Base-by-base conservation (phyloP, 495 filamentous ascomycete genomes). In the Neurospora sp. region DNA sequence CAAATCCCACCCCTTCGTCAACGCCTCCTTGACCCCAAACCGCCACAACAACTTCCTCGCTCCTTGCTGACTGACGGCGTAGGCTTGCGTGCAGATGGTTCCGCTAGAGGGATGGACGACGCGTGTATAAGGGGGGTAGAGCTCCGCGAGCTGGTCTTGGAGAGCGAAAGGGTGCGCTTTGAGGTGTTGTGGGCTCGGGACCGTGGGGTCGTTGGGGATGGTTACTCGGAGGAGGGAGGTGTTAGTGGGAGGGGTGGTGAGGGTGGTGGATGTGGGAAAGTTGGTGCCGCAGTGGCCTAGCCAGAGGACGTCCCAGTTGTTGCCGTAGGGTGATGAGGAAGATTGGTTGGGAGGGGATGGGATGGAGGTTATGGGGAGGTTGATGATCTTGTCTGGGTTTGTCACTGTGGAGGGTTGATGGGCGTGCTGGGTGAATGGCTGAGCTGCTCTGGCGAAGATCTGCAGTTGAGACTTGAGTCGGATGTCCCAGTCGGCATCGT, bases 401-500 rank as follows among this genome's bases (percentile, higher is more conserved):
- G 22, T 31, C 12, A 7, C 0, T 3, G 11, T 35, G 11, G 14
- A 4, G 12, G 2, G 0, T 31, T 14, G 27, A 65, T 9, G 42
- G 20, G 27, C 22, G 14, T 76, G 73, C 37, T 81, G 76, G 5
- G 78, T 78, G 68, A 80, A 81, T 0, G 74, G 78, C 31, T 70
- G 72, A 0, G 83, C 80, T 1, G 80, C 80, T 40, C 69, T 73
- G 0, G 84, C 80, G 39, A 85, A 84, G 16, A 80, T 73, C 39
- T 79, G 74, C n/a, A 86, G 76, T 73, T 86, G 85, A 0, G 71
- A 48, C 39, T 84, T 84, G 16, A 87, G 65, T 2, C 82, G 77
- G 2, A 86, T 65, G 59, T 86, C 84, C 85, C 85, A 87, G 70
- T 87, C 85, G 6, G 83, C 78, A 68, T 87, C 85, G 71, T 86